Evolutionary conservation across 176 grass and related monocot genomes (phyloP).

Genomic region (Metroxylon sagu): DNA sequence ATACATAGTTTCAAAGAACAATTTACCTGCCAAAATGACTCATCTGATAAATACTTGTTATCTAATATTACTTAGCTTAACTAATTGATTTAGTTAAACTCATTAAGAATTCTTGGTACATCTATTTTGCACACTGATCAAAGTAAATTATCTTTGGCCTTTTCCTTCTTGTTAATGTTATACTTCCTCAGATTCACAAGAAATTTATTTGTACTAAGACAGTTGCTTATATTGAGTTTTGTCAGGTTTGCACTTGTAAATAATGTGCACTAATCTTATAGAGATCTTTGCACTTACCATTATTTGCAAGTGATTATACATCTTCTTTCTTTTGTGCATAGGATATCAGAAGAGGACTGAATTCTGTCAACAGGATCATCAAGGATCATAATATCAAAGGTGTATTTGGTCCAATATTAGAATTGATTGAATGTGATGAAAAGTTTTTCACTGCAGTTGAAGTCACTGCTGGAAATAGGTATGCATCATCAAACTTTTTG

Average conservation of each 20-base stretch:
- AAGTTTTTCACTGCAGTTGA: slow-evolving; percentile 99
- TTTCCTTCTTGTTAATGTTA: background rate
- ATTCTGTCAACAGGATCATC: slow-evolving; percentile 93
- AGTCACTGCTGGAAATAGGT: slow-evolving; percentile 95
- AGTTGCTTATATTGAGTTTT: too few relatives aligned
- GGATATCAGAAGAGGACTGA: slow-evolving; percentile 94
- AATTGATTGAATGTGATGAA: slow-evolving; percentile 88
- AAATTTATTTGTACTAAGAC: too few relatives aligned
- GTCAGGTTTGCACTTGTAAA: too few relatives aligned
- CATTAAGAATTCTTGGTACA: too few relatives aligned
- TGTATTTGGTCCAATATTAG: slow-evolving; percentile 88
- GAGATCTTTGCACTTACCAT: background rate
- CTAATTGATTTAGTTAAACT: too few relatives aligned
- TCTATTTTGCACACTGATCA: background rate
- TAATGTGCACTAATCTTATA: background rate
- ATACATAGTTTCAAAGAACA: too few relatives aligned
- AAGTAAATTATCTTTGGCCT: background rate
- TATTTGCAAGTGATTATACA: background rate
- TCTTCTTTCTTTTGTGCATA: slow-evolving; percentile 29
- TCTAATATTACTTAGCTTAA: too few relatives aligned
- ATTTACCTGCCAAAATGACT: too few relatives aligned
- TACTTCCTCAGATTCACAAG: too few relatives aligned
- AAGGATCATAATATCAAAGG: slow-evolving; percentile 64
- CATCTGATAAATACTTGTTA: too few relatives aligned
- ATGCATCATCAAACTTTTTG: background rate